These are phyloP conservation scores for Tranzscheliella williamsii DNA, from an alignment of 1,284 basidiomycete genomes.

Conservation along the genomic window DNA sequence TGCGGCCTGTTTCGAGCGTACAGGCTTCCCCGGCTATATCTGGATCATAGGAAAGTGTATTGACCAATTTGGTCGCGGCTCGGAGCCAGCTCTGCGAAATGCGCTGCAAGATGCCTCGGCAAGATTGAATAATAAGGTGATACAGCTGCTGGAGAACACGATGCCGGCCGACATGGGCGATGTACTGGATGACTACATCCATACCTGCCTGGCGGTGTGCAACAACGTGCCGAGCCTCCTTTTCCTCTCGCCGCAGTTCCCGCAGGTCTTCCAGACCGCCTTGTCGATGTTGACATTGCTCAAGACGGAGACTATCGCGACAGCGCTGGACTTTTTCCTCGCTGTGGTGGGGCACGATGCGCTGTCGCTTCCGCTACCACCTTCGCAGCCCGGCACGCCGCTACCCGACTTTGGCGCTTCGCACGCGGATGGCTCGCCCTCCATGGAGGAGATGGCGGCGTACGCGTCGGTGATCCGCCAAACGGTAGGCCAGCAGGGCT, in stretches of 20 bases:
- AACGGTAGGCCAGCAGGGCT: slow-evolving; percentile 75
- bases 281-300: slow-evolving; percentile 42
- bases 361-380: slow-evolving; percentile 37
- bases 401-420: slow-evolving; percentile 7
- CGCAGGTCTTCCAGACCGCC: slow-evolving; percentile 59
- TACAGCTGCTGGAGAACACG: slow-evolving; percentile 33
- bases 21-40: slow-evolving; percentile 82
- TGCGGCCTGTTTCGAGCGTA: slow-evolving; percentile 76
- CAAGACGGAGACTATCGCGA: slow-evolving; percentile 74
- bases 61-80: slow-evolving; percentile 42
- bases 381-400: slow-evolving; percentile 24
- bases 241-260: slow-evolving; percentile 63
- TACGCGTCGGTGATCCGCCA: slow-evolving; percentile 72
- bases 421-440: slow-evolving; percentile 54
- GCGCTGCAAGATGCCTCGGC: slow-evolving; percentile 46
- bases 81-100: slow-evolving; percentile 21
- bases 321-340: slow-evolving; percentile 78
- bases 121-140: slow-evolving; percentile 42
- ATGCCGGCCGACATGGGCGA: slow-evolving; percentile 40
- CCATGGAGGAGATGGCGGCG: slow-evolving; percentile 67
- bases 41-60: slow-evolving; percentile 88
- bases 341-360: slow-evolving; percentile 70
- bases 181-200: slow-evolving; percentile 92
- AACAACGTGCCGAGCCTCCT: slow-evolving; percentile 75
- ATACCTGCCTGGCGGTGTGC: slow-evolving; percentile 75